phyloP scores from a whole-genome alignment of 192 early-diverging fungal genomes.

The Cladochytrium replicatum region DNA sequence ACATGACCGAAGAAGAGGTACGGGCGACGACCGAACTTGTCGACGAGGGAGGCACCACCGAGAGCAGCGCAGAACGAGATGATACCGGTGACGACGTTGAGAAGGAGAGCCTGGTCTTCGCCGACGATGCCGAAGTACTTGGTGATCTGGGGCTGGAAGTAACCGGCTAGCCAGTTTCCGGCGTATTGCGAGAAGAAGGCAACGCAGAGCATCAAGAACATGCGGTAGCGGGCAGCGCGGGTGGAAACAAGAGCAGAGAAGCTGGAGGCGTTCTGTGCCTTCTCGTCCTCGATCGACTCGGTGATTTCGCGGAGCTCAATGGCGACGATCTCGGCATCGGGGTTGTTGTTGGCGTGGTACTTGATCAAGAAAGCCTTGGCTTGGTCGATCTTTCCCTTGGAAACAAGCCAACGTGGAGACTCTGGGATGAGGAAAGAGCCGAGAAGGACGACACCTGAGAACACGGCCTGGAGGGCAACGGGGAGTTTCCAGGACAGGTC shows the following conservation, averaged over 20 bases:
- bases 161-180: conserved; percentile 20
- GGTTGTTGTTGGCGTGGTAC: conserved; percentile 46
- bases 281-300: background rate
- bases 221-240: conserved; percentile 12
- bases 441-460: conserved; percentile 38
- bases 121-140: conserved; percentile 5
- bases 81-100: conserved; percentile 21
- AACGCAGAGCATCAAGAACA: conserved; percentile 14
- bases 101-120: conserved; percentile 18
- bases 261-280: conserved; percentile 6
- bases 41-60: conserved; percentile 23
- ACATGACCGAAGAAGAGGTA: conserved; percentile 22
- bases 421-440: conserved; percentile 50
- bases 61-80: conserved; percentile 24
- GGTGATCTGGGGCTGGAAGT: conserved; percentile 7
- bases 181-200: conserved; percentile 31
- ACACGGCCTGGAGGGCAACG: conserved; percentile 40
- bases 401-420: conserved; percentile 79
- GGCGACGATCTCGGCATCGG: conserved; percentile 29
- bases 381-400: conserved; percentile 57
- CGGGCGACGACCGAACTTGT: conserved; percentile 26
- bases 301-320: conserved; percentile 29
- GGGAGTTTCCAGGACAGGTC: conserved; percentile 46
- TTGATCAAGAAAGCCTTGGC: conserved; percentile 56
- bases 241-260: conserved; percentile 17